These are phyloP conservation scores for Didymosphaeria variabile DNA, from an alignment of 2,329 filamentous ascomycete genomes.

Conservation along the genomic window DNA sequence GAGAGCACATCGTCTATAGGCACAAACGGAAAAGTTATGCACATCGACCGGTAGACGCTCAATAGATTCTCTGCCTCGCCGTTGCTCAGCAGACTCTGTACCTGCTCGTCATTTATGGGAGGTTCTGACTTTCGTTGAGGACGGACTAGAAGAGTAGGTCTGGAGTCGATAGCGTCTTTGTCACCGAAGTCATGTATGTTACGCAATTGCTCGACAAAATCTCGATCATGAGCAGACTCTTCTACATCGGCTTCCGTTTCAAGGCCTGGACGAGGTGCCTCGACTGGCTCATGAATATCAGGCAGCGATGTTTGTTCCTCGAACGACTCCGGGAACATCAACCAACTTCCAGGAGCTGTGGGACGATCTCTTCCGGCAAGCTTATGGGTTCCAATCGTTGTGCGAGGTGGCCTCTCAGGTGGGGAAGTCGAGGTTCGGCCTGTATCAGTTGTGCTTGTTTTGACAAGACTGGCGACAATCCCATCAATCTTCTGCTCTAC, in stretches of 20 bases:
- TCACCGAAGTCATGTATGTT: conserved; percentile 37
- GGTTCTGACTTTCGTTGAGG: conserved; percentile 29
- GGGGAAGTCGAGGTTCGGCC: neutral
- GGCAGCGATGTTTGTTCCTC: conserved; percentile 18
- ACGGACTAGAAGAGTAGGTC: conserved; percentile 28
- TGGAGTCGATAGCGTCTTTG: conserved; percentile 18
- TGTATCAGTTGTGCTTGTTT: conserved; percentile 17
- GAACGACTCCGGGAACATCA: conserved; percentile 37
- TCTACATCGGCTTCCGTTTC: conserved; percentile 21
- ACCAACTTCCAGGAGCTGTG: conserved; percentile 38
- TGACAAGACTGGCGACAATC: conserved; percentile 42
- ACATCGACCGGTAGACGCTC: conserved; percentile 40
- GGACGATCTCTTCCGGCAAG: conserved; percentile 5
- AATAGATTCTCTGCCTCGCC: conserved; percentile 39
- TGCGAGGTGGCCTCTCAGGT: neutral
- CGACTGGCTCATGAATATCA: conserved; percentile 1
- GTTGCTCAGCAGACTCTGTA: conserved; percentile 30
- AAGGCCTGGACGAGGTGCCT: conserved; percentile 7
- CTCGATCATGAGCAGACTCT: conserved; percentile 26
- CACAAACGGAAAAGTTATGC: conserved; percentile 42
- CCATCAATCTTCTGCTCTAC: conserved; percentile 49
- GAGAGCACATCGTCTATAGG: conserved; percentile 28
- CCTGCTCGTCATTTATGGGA: conserved; percentile 30
- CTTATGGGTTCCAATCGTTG: neutral
- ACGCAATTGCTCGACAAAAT: conserved; percentile 38